Conservation (phyloP, 352 stramenopile genomes). For the Phytopythium kandeliae region DNA sequence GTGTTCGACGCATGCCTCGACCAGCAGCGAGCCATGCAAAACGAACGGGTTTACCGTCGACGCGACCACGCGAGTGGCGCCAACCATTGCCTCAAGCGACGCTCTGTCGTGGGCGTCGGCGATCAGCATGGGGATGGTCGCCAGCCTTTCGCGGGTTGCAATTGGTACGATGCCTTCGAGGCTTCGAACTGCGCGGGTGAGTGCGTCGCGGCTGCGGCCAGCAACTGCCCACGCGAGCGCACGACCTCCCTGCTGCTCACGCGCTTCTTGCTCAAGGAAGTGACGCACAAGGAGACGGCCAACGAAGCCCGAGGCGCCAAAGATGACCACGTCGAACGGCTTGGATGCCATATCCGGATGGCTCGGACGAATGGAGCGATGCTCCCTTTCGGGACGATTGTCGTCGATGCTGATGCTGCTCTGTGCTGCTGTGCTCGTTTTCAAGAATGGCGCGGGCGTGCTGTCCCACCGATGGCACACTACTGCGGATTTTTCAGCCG, state of each 20-base stretch:
- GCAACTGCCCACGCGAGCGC: constrained; percentile 79
- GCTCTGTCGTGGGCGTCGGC: constrained; percentile 36
- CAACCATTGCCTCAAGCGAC: constrained; percentile 47
- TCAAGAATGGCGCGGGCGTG: too few species aligned
- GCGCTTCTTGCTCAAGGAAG: constrained; percentile 29
- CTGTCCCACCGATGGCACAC: too few species aligned
- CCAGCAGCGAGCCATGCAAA: constrained; percentile 64
- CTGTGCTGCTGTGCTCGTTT: too few species aligned
- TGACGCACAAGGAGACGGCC: constrained; percentile 58
- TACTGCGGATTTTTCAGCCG: too few species aligned
- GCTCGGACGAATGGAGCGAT: neutral
- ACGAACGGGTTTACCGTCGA: constrained; percentile 76
- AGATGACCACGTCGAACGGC: constrained; percentile 53
- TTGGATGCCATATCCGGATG: constrained; percentile 5
- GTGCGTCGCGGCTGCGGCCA: constrained; percentile 54
- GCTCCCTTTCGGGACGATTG: too few species aligned
- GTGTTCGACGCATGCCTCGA: constrained; percentile 73
- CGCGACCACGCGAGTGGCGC: constrained; percentile 65
- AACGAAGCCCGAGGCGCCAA: constrained; percentile 83
- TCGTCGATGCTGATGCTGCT: too few species aligned
- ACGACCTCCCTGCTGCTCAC: neutral
- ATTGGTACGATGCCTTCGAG: neutral
- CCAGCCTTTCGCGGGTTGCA: neutral
- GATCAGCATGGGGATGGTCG: constrained; percentile 31
- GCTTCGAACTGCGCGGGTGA: constrained; percentile 15